phyloP scores from a whole-genome alignment of 192 early-diverging fungal genomes.

The Jimgerdemannia flammicorona region DNA sequence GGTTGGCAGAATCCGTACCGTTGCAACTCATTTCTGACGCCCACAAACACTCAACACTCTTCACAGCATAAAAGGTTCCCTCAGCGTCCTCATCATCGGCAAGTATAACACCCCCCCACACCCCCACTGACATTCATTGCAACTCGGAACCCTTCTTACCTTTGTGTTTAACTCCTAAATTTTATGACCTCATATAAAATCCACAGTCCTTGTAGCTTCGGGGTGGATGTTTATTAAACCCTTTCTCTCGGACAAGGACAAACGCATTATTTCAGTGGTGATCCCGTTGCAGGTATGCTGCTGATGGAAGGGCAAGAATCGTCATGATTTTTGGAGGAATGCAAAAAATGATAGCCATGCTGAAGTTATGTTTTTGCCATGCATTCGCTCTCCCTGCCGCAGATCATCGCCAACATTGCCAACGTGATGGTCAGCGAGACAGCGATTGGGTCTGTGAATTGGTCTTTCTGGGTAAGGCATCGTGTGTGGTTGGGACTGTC shows the following conservation, averaged over 20 bases:
- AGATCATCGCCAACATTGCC: slow-evolving; percentile 48
- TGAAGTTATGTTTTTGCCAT: too few relatives aligned
- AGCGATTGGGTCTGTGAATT: slow-evolving; percentile 47
- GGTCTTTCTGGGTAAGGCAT: slow-evolving; percentile 46
- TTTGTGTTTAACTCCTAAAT: not conserved
- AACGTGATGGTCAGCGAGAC: slow-evolving; percentile 40
- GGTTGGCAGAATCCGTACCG: not conserved
- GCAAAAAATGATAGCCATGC: too few relatives aligned
- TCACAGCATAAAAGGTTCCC: slow-evolving; percentile 41
- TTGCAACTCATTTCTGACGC: not conserved
- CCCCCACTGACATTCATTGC: not conserved
- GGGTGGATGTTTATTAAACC: slow-evolving; percentile 60
- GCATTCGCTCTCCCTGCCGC: not conserved
- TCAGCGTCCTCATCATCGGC: slow-evolving; percentile 50
- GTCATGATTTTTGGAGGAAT: too few relatives aligned
- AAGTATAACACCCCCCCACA: not conserved
- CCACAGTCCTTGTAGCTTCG: slow-evolving; percentile 39
- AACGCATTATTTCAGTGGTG: slow-evolving; percentile 45
- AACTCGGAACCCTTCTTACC: too few relatives aligned
- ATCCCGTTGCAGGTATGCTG: slow-evolving; percentile 41
- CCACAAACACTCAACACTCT: not conserved
- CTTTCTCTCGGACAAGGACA: slow-evolving; percentile 49
- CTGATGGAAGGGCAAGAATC: too few relatives aligned
- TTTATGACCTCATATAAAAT: not conserved
- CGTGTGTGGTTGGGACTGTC: too few relatives aligned